These are phyloP conservation scores for Coemansia sp. DNA, from an alignment of 192 early-diverging fungal genomes.

Conservation along the genomic window DNA sequence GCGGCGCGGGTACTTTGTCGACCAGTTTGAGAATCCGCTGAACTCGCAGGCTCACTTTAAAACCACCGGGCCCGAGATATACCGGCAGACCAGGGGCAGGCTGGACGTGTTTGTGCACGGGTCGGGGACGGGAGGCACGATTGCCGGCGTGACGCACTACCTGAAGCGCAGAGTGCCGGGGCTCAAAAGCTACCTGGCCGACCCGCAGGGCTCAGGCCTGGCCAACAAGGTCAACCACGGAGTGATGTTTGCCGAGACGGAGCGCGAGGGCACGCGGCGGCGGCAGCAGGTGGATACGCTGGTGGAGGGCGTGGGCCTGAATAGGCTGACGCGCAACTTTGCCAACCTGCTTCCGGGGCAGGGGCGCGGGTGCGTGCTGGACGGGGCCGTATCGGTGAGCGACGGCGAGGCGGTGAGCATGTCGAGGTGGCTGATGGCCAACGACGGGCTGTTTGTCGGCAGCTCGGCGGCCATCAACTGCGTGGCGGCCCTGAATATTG, in stretches of 20 bases:
- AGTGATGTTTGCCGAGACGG: conserved; percentile 82
- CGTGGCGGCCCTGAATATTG: conserved; percentile 77
- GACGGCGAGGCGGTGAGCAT: conserved; percentile 88
- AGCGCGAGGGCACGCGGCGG: conserved; percentile 81
- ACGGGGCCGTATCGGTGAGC: conserved; percentile 76
- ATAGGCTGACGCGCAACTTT: conserved; percentile 89
- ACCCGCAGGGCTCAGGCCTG: conserved; percentile 89
- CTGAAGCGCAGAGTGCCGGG: conserved; percentile 62
- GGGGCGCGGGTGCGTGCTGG: conserved; percentile 47
- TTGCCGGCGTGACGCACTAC: conserved; percentile 84
- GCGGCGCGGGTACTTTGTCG: conserved; percentile 67
- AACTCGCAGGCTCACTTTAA: conserved; percentile 76
- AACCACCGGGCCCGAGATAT: conserved; percentile 88
- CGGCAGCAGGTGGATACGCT: conserved; percentile 98
- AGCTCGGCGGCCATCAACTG: conserved; percentile 88
- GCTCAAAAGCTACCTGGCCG: conserved; percentile 71
- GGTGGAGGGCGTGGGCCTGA: conserved; percentile 94
- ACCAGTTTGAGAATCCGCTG: conserved; percentile 92
- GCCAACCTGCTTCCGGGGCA: conserved; percentile 8
- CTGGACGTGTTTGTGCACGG: conserved; percentile 87
- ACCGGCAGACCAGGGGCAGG: conserved; percentile 50
- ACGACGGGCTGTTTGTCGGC: conserved; percentile 75
- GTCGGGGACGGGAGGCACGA: conserved; percentile 86
- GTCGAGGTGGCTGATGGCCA: conserved; percentile 71
- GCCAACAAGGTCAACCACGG: conserved; percentile 87